phyloP scores from a whole-genome alignment of 2,329 filamentous ascomycete species.

The Clarireedia monteithiana region DNA sequence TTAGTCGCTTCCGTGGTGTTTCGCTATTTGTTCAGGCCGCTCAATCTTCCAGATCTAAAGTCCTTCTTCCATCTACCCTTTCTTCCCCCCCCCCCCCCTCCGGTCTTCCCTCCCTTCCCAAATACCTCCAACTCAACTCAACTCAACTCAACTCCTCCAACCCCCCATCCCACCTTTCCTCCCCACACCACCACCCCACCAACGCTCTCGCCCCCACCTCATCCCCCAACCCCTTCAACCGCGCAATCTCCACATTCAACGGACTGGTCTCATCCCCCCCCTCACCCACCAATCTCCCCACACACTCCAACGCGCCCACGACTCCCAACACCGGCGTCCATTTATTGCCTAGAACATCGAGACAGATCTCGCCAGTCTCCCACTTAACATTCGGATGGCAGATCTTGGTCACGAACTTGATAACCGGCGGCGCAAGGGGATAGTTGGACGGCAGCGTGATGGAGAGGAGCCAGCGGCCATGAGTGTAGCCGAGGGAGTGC shows the following conservation, averaged over 20 bases:
- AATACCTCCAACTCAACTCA: not conserved
- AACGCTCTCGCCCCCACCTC: conserved; percentile 58
- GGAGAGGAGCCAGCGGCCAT: conserved; percentile 73
- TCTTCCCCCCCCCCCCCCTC: not conserved
- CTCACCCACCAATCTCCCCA: conserved; percentile 60
- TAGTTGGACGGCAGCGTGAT: conserved; percentile 73
- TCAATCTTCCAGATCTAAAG: not conserved
- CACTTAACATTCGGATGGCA: conserved; percentile 76
- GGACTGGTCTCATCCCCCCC: conserved; percentile 63
- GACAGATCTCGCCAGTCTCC: conserved; percentile 81
- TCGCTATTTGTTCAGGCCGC: not conserved
- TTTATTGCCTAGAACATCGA: conserved; percentile 70
- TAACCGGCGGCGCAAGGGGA: conserved; percentile 67
- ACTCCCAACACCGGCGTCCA: conserved; percentile 88
- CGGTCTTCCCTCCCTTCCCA: not conserved
- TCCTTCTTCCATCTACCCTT: not conserved
- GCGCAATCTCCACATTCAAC: conserved; percentile 71
- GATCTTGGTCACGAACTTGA: conserved; percentile 76
- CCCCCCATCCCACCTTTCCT: conserved; percentile 20
- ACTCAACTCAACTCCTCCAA: conserved; percentile 8
- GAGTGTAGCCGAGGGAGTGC: conserved; percentile 43
- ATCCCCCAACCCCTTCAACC: conserved; percentile 59
- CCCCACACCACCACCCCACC: conserved; percentile 62
- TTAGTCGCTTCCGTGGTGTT: too few species aligned
- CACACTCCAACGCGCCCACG: conserved; percentile 61